Percentiles rank a stretch among this genome's conserved stretches.
Evolutionary conservation across 2,329 filamentous ascomycete species (phyloP).

Genomic region (Mollisiaceae sp.): DNA sequence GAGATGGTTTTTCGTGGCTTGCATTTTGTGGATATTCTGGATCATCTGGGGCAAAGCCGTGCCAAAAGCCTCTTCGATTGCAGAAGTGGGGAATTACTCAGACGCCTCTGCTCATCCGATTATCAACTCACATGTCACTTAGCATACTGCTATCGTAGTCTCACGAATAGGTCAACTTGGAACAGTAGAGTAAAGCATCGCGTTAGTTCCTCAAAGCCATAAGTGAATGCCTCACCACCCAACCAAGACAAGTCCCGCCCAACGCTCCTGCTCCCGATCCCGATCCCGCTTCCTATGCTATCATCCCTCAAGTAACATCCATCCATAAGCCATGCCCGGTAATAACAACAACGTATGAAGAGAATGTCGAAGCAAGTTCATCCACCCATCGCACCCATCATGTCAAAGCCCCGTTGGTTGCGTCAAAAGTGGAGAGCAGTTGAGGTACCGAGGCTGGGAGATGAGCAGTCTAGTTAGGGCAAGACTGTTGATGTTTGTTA

Average conservation of each 20-base stretch:
- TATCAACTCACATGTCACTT: no score
- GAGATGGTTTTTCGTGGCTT: not conserved
- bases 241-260: not conserved
- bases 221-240: not conserved
- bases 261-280: not conserved
- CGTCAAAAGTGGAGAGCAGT: not conserved
- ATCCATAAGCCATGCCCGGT: not conserved
- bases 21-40: not conserved
- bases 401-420: not conserved
- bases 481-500: conserved; percentile 21
- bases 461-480: conserved; percentile 29
- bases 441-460: not conserved
- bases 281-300: not conserved
- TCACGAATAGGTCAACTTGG: no score
- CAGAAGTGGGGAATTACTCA: conserved; percentile 1
- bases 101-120: not conserved
- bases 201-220: not conserved
- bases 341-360: conserved; percentile 1
- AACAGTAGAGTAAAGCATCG: not conserved
- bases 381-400: not conserved
- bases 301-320: not conserved
- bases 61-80: not conserved
- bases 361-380: not conserved
- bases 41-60: not conserved
- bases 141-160: no score